Conservation (phyloP, 2,329 filamentous ascomycete species). For the Orbilia javanica region DNA sequence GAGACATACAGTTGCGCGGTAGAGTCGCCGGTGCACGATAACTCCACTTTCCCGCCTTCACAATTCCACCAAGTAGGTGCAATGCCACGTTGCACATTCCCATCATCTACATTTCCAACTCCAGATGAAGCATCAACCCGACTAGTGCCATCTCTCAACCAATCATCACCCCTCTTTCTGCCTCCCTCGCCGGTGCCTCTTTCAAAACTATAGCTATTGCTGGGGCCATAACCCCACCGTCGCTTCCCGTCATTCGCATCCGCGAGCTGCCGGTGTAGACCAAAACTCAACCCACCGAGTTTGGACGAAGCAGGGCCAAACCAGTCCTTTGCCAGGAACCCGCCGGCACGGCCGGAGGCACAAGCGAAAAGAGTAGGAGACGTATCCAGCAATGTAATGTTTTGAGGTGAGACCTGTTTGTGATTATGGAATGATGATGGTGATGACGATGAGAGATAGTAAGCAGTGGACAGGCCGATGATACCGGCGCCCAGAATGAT, state of each 20-base stretch:
- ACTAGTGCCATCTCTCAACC: conserved; percentile 75
- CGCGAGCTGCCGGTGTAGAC: conserved; percentile 76
- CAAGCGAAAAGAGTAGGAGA: conserved; percentile 75
- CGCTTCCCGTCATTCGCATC: conserved; percentile 71
- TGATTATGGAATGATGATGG: conserved; percentile 56
- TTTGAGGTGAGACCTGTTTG: conserved; percentile 63
- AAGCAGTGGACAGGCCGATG: conserved; percentile 78
- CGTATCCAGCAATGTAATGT: conserved; percentile 73
- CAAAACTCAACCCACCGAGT: conserved; percentile 77
- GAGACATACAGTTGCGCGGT: conserved; percentile 74
- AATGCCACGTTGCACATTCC: conserved; percentile 62
- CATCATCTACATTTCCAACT: conserved; percentile 67
- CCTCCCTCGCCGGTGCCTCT: conserved; percentile 64
- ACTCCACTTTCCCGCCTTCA: conserved; percentile 71
- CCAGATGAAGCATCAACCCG: conserved; percentile 70
- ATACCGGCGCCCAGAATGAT: conserved; percentile 79
- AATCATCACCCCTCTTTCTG: conserved; percentile 72
- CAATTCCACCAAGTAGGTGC: conserved; percentile 41
- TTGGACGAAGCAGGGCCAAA: conserved; percentile 72
- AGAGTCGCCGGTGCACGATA: conserved; percentile 73
- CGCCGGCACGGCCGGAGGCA: conserved; percentile 79
- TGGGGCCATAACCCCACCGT: conserved; percentile 70
- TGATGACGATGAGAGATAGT: conserved; percentile 72
- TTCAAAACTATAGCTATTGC: conserved; percentile 72
- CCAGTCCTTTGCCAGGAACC: conserved; percentile 81